phyloP scores from a whole-genome alignment of 768 basidiomycete genomes.

The Russula dissimulans region DNA sequence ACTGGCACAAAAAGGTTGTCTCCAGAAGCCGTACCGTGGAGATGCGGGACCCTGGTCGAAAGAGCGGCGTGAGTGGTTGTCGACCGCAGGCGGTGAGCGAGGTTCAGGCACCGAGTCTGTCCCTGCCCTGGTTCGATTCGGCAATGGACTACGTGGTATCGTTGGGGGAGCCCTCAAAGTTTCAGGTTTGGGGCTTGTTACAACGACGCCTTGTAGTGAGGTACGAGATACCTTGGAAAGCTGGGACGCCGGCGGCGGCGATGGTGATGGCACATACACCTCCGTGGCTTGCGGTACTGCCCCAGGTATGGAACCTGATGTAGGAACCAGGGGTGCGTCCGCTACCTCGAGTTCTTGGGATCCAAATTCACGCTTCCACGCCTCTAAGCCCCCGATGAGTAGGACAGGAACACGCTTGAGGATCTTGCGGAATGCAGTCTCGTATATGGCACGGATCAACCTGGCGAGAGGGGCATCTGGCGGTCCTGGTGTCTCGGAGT shows the following conservation, averaged over 20 bases:
- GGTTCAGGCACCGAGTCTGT: constrained; percentile 20
- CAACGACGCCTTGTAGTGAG: neutral
- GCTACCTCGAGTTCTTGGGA: constrained; percentile 29
- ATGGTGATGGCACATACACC: neutral
- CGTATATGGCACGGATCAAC: constrained; percentile 63
- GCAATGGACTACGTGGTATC: constrained; percentile 10
- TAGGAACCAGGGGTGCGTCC: constrained; percentile 4
- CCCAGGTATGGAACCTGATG: neutral
- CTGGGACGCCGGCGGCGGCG: neutral
- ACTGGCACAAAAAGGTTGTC: neutral
- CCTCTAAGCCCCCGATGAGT: constrained; percentile 75
- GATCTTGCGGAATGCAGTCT: constrained; percentile 60
- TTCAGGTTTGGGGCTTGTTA: neutral
- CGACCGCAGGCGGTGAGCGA: constrained; percentile 16
- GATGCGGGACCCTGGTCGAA: constrained; percentile 35
- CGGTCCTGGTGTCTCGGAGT: constrained; percentile 43
- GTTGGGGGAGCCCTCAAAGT: constrained; percentile 7
- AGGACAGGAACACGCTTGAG: constrained; percentile 71
- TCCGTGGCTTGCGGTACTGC: neutral
- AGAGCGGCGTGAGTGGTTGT: constrained; percentile 24
- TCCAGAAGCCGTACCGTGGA: constrained; percentile 30
- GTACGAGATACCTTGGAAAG: neutral
- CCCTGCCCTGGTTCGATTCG: constrained; percentile 12
- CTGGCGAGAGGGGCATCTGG: constrained; percentile 44
- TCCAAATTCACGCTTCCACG: constrained; percentile 61